Base-by-base conservation (phyloP, 148 eudicot genomes). In the Diospyros kaki region DNA sequence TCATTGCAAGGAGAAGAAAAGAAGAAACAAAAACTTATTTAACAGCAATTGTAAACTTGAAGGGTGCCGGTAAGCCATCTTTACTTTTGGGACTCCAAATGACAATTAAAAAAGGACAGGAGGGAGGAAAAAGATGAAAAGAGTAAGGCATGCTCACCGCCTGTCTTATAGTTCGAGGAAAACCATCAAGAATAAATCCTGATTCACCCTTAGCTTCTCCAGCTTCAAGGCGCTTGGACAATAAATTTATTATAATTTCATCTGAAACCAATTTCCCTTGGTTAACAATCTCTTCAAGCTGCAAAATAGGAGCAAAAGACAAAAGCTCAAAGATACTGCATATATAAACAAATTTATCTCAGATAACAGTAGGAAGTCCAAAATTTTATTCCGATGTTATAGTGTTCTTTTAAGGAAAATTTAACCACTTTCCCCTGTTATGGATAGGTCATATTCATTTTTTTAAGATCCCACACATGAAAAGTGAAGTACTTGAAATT, bases 101-200 rank as follows among this genome's bases (percentile, higher is more conserved):
- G 52, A 48, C 1, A 48, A 48, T 48, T 48, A 8, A 8, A 48
- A 48, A 48, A 48, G 52, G 8, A 48, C 8, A 48, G 52, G 52
- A 48, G 52, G 52, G 8, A 4, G 6, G 8, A 48, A 48, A 48
- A 75, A 75, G 28, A 38, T 8, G 17, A 5, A 6, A 12, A 60
- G 38, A 72, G 66, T 38, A 12, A 54, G 5, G 63, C 72, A 63
- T 65, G 54, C 96, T 89, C 75, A 93, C 98, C 85, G 98, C 98
- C 77, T 93, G 98, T 80, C 89, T 84, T 73, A 93, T 78, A 51
- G 98, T 93, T 45, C 98, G 92, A 42, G 98, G 98, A 76, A 93
- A 93, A 64, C 98, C 98, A 70, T 93, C 98, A 58, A 93, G 98
- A 72, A 93, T 88, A 84, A 93, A 93, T 54, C 98, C 98, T 2